Conservation (phyloP, 192 early-diverging fungal species). For the Coemansia sp. region DNA sequence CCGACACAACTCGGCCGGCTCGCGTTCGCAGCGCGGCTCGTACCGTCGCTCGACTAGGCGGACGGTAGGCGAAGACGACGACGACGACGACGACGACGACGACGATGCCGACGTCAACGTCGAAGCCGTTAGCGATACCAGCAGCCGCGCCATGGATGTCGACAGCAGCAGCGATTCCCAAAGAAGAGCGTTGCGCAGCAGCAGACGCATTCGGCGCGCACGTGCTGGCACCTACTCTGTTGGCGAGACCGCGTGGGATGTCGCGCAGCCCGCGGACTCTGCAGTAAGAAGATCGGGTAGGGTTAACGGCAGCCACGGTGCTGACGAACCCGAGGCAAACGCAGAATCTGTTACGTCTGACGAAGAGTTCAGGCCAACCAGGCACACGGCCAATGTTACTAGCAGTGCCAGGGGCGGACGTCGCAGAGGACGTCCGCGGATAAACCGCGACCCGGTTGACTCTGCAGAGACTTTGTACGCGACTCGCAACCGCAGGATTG, state of each 20-base stretch:
- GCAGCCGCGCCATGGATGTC: conserved; percentile 29
- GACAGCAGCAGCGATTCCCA: not conserved
- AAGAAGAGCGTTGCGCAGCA: not conserved
- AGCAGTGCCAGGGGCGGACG: not conserved
- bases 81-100: conserved; percentile 53
- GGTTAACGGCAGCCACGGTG: too few species aligned
- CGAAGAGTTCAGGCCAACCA: conserved; percentile 28
- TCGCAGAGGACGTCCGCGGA: conserved; percentile 1
- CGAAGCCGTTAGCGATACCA: conserved; percentile 21
- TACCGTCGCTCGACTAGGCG: conserved; percentile 1
- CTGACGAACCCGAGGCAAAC: not conserved
- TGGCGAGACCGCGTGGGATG: conserved; percentile 1
- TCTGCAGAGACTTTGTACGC: conserved; percentile 13
- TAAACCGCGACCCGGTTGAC: not conserved
- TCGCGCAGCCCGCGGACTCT: not conserved
- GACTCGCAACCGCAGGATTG: conserved; percentile 35
- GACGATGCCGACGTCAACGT: conserved; percentile 15
- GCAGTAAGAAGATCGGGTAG: not conserved
- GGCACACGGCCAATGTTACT: not conserved
- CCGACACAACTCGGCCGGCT: conserved; percentile 23
- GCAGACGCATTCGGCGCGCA: not conserved
- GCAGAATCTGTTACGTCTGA: conserved; percentile 21
- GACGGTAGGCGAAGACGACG: conserved; percentile 13
- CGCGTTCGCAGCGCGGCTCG: conserved; percentile 9
- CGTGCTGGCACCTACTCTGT: not conserved